These are phyloP conservation scores for Cyanidioschyzon merolae DNA, from an alignment of 23 red algal genomes.

Conservation along the genomic window DNA sequence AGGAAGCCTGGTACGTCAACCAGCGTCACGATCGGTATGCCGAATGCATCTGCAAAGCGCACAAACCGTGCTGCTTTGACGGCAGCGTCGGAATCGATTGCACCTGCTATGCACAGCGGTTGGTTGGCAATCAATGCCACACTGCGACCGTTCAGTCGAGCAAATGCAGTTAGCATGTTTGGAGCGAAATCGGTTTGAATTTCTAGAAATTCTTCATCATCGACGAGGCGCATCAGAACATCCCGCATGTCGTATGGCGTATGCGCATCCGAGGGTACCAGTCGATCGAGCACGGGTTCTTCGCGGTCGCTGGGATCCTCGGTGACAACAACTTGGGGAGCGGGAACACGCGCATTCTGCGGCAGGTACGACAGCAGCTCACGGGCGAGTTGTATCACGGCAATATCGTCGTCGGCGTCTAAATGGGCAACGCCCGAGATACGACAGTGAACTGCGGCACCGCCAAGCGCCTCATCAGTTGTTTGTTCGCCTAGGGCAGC, in stretches of 20 bases:
- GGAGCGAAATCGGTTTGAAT: conserved; percentile 30
- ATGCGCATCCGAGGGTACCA: conserved; percentile 34
- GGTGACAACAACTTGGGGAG: not conserved
- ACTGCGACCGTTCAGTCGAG: conserved; percentile 27
- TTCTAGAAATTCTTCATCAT: conserved; percentile 31
- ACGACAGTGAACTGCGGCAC: conserved; percentile 28
- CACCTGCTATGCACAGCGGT: conserved; percentile 29
- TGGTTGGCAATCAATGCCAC: conserved; percentile 52
- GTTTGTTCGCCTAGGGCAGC: conserved; percentile 30
- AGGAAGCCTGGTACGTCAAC: conserved; percentile 58
- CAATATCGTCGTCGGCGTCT: conserved; percentile 20
- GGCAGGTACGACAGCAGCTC: conserved; percentile 43
- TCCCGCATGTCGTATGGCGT: conserved; percentile 47
- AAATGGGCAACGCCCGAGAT: conserved; percentile 39
- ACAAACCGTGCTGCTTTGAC: conserved; percentile 57
- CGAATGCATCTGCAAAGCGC: conserved; percentile 55
- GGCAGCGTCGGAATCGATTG: conserved; percentile 43
- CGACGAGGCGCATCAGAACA: conserved; percentile 30
- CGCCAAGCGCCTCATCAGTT: conserved; percentile 27
- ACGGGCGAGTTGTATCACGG: conserved; percentile 25
- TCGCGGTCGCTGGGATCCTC: conserved; percentile 7
- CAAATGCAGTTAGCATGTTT: conserved; percentile 38
- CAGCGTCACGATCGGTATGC: conserved; percentile 41
- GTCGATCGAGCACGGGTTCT: conserved; percentile 21
- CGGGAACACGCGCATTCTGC: not conserved